Conservation (phyloP, 148 eudicot species). For the Talinum fruticosum region DNA sequence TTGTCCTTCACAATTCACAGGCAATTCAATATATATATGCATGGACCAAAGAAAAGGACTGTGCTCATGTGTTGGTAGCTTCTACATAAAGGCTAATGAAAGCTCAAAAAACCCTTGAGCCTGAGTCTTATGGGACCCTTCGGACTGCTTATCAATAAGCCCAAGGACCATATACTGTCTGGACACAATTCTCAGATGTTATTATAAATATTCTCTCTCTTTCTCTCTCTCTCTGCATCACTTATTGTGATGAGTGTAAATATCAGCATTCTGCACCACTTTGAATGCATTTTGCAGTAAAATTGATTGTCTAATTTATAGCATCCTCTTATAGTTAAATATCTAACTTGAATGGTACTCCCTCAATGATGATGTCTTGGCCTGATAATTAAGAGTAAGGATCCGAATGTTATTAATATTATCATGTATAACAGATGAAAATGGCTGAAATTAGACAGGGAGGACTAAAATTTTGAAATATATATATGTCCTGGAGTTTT, state of each 20-base stretch:
- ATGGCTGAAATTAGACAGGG: no score
- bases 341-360: no score
- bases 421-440: no score
- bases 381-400: no score
- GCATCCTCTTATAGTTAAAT: neutral
- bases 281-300: neutral
- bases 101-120: neutral
- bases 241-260: neutral
- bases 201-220: neutral
- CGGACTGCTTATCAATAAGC: neutral
- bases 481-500: no score
- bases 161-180: neutral
- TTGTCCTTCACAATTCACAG: no score
- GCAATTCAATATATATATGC: no score
- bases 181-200: neutral
- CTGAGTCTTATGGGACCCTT: slow-evolving; percentile 5
- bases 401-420: no score
- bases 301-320: neutral
- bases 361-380: no score
- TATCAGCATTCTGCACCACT: neutral
- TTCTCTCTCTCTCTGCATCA: neutral
- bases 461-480: no score
- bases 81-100: neutral
- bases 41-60: neutral
- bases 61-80: neutral